Evolutionary conservation across 257 asterid genomes (phyloP).

Genomic region (Ilex aquifolium): DNA sequence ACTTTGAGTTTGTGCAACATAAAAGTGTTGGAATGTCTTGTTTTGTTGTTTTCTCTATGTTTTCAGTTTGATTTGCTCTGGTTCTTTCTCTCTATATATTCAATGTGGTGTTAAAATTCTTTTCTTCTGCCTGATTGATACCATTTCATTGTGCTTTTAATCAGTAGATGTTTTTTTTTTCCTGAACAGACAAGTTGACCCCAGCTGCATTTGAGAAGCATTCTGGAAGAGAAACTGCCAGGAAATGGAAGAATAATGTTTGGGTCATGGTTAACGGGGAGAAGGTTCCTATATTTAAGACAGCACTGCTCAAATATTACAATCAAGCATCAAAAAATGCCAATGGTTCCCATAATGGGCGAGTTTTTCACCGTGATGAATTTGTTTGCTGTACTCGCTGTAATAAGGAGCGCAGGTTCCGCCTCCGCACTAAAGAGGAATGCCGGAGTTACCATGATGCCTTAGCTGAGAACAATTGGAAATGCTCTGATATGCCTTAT

Average conservation of each 20-base stretch:
- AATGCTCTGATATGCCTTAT: slow-evolving; percentile 1
- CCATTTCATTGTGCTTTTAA: too few relatives aligned
- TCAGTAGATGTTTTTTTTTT: not conserved
- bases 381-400: not conserved
- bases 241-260: slow-evolving; percentile 1
- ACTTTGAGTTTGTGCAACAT: not conserved
- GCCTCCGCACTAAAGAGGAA: slow-evolving; percentile 1
- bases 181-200: not conserved
- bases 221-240: slow-evolving; percentile 3
- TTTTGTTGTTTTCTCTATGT: not conserved
- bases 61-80: not conserved
- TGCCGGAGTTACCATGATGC: slow-evolving; percentile 5
- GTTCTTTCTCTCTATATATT: too few relatives aligned
- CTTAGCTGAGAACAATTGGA: not conserved
- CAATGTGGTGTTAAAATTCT: too few relatives aligned
- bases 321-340: not conserved
- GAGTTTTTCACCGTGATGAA: not conserved
- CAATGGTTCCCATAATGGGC: not conserved
- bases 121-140: too few relatives aligned
- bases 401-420: slow-evolving; percentile 3
- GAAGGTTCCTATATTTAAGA: not conserved
- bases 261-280: slow-evolving; percentile 3
- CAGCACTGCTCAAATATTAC: slow-evolving; percentile 2
- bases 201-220: slow-evolving; percentile 4
- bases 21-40: not conserved